These are phyloP conservation scores for Penicillium macrosclerotiorum DNA, from an alignment of 495 filamentous ascomycete species.

Conservation along the genomic window DNA sequence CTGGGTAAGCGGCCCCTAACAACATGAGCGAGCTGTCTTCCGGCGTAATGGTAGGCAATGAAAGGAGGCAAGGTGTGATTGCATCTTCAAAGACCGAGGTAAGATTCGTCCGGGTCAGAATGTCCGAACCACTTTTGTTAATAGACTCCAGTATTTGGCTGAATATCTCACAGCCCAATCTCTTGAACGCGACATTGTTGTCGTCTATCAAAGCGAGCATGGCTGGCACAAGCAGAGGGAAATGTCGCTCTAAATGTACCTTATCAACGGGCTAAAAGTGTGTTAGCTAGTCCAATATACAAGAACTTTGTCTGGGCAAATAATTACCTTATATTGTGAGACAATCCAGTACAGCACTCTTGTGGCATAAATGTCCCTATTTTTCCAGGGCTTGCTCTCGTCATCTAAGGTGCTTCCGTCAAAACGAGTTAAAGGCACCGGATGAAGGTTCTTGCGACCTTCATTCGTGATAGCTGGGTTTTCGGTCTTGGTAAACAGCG, in stretches of 20 bases:
- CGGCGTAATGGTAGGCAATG: slow-evolving; percentile 76
- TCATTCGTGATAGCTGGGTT: slow-evolving; percentile 60
- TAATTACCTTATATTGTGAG: slow-evolving; percentile 35
- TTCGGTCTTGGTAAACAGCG: slow-evolving; percentile 67
- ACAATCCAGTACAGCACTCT: slow-evolving; percentile 68
- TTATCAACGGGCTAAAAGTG: slow-evolving; percentile 23
- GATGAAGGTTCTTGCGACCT: slow-evolving; percentile 59
- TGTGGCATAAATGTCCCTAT: slow-evolving; percentile 55
- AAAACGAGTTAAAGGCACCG: slow-evolving; percentile 38
- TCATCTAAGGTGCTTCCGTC: slow-evolving; percentile 48
- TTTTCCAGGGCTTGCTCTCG: slow-evolving; percentile 71
- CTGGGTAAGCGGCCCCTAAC: slow-evolving; percentile 63
- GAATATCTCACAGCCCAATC: slow-evolving; percentile 60
- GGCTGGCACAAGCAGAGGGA: slow-evolving; percentile 81
- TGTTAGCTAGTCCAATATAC: slow-evolving; percentile 4
- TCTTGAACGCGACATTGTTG: slow-evolving; percentile 51
- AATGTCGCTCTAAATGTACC: slow-evolving; percentile 51
- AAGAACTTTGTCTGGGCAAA: background rate
- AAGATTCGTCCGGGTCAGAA: slow-evolving; percentile 72
- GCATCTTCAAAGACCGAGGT: slow-evolving; percentile 77
- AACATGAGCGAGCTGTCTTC: slow-evolving; percentile 66
- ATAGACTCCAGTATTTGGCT: slow-evolving; percentile 59
- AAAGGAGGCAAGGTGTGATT: slow-evolving; percentile 67
- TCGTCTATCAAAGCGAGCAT: slow-evolving; percentile 80
- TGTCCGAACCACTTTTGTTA: slow-evolving; percentile 38